Percentiles rank a stretch among this genome's conserved stretches.
Evolutionary conservation across 2,329 filamentous ascomycete genomes (phyloP).

Genomic region (Trichoderma gracile): DNA sequence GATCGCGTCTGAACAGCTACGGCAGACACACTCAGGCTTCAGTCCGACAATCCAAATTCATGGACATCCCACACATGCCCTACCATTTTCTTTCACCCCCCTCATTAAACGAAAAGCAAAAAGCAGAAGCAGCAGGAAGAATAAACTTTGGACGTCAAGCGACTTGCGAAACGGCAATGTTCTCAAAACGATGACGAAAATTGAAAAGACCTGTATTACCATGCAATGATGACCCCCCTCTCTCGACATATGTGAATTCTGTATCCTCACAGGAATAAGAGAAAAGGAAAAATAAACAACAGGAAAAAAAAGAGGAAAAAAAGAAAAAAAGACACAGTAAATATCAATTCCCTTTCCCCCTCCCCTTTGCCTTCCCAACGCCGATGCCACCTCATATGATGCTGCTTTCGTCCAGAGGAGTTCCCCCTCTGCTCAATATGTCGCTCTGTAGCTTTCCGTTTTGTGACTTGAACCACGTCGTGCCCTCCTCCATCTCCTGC

Average conservation of each 20-base stretch:
- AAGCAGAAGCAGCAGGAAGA: too few species aligned
- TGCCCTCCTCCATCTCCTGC: conserved; percentile 49
- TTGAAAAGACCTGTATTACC: conserved; percentile 24
- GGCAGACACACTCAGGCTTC: neutral
- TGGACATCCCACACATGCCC: neutral
- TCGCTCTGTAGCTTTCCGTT: conserved; percentile 46
- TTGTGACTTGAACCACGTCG: conserved; percentile 50
- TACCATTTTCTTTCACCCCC: neutral
- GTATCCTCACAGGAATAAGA: neutral
- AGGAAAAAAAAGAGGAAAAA: too few species aligned
- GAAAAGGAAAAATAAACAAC: too few species aligned
- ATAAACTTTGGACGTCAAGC: too few species aligned
- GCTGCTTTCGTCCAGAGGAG: conserved; percentile 39
- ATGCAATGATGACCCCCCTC: conserved; percentile 5
- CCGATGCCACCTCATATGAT: conserved; percentile 30
- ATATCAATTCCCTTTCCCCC: neutral
- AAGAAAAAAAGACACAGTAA: neutral
- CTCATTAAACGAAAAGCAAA: too few species aligned
- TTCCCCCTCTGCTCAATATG: conserved; percentile 37
- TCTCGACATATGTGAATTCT: conserved; percentile 5
- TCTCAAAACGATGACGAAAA: too few species aligned
- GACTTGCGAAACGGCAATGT: too few species aligned
- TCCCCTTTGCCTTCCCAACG: neutral
- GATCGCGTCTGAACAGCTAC: neutral
- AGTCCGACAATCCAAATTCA: conserved; percentile 1